Base-by-base conservation (phyloP, 2,329 filamentous ascomycete species). In the Penicillium sp. region DNA sequence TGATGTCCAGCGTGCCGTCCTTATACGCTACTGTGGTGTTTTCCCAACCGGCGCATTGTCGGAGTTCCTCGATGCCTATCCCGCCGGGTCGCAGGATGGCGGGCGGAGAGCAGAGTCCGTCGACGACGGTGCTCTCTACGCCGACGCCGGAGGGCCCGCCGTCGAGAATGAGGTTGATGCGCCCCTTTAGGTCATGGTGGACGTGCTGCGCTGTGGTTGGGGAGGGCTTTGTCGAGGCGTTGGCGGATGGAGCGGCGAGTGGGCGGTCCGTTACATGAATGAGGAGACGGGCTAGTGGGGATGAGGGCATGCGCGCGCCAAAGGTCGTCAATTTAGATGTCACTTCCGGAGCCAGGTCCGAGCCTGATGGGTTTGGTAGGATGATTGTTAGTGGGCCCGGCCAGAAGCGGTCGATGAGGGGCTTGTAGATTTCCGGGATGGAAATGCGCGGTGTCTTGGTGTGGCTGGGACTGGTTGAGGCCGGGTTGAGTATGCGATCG, bases 111-210 rank as follows among this genome's bases (percentile, higher is more conserved):
- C 85, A 90, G 12, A 97, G 76, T 0, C 94, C 94, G 66, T 97
- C 94, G 0, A 99, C 91, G 1, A 99, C 94, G 0, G 94, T 99
- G 68, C 91, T 97, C 74, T 99, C 94, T 0, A 99, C 91, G 1
- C 94, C 94, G 9, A 99, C 91, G 17, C 82, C 80, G 64, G 92
- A 97, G 0, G 86, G 75, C 0, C 94, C 94, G 2, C 93, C 94
- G 61, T 99, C 93, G 0, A 99, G 77, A 51, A 99, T 94, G 5
- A 93, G 78, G 62, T 89, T 85, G 58, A 99, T 95, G 42, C 87
- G 84, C 0, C 91, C 91, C 30, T 86, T 73, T 9, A 99, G 78
- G 68, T 99, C 94, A 55, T 96, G 86, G 18, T 85, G 80, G 10
- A 99, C 94, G 71, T 99, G 94, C 64, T 88, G 85, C 1, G 94